Evolutionary conservation across 2,329 filamentous ascomycete genomes (phyloP), one percentile per base, ranked within the genome.

Genomic region (Hypocrella siamensis): DNA sequence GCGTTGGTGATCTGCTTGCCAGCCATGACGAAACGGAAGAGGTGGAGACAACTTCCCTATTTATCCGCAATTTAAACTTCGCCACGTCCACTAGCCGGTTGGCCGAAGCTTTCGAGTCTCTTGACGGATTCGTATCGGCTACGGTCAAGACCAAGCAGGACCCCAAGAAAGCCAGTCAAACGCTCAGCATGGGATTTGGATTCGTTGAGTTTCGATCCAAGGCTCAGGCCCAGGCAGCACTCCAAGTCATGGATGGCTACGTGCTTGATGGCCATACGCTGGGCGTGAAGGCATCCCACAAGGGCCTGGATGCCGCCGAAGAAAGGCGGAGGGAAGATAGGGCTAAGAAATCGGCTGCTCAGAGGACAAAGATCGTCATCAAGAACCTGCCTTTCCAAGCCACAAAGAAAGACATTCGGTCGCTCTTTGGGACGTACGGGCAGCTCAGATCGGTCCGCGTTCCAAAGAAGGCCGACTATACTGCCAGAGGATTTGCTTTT

Each of bases 311-410:
- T 57, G 84, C 84, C 14, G 86, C 82, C 2, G 84, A 93, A 51
- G 82, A 93, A 56, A 73, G 81, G 42, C 75, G 79, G 40, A 79
- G 78, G 42, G 79, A 88, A 42, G 85, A 96, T 48, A 74, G 70
- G 41, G 75, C 79, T 31, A 92, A 85, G 65, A 92, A 88, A 56
- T 60, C 71, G 31, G 75, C 81, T 17, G 70, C 70, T 12, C 73
- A 76, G 49, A 71, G 75, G 42, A 94, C 86, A 30, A 96, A 96
- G 67, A 79, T 98, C 49, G 78, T 96, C 56, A 79, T 98, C 63
- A 98, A 96, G 66, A 98, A 98, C 62, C 61, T 98, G 56, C 88
- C 90, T 15, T 98, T 98, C 61, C 84, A 96, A 61, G 79, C 82
- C 30, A 79, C 76, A 33, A 94, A 93, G 63, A 90, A 92, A 55